Evolutionary conservation across 2,329 filamentous ascomycete species (phyloP), one percentile per base, ranked within the genome.

Genomic region (Sphaerulina vaccinii): DNA sequence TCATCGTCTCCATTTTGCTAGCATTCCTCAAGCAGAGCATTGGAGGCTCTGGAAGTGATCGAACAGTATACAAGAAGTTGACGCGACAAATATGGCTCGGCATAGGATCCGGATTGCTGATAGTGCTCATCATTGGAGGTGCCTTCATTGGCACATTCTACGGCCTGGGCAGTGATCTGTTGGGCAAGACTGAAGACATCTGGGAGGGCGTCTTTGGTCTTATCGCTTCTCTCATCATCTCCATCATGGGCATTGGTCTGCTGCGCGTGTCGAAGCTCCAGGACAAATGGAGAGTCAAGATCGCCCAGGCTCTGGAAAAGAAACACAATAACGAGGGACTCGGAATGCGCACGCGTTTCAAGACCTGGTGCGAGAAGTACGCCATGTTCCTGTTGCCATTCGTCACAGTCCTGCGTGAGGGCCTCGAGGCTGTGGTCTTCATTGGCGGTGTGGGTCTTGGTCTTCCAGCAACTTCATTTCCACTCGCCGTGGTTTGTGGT

Each of bases 341-440:
- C 10, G 69, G 69, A 9, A 63, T 68, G 2, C 69, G 68, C 13
- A 71, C 68, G 3, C 72, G 72, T 3, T 70, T 90, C 56, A 86
- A 86, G 70, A 71, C 74, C 49, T 87, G 81, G 73, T 71, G 77
- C 16, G 85, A 91, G 69, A 90, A 87, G 69, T 93, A 95, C 66
- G 83, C 85, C 65, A 89, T 95, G 86, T 93, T 95, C 68, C 71
- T 88, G 39, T 75, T 95, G 49, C 90, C 90, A 1, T 95, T 95
- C 70, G 79, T 95, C 66, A 95, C 90, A 0, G 86, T 93, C n/a
- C 73, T 95, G 11, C 79, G 90, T 29, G 90, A 95, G 69, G 90
- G 90, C 2, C 80, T 95, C 23, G 90, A 96, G 68, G 88, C 87
- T 0, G 85, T 95, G 29, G 81, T 95, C 19, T 95, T 95, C 69